Evolutionary conservation across 2,329 filamentous ascomycete species (phyloP), one percentile per base, ranked within the genome.

Genomic region (Teratosphaeriaceae sp.): DNA sequence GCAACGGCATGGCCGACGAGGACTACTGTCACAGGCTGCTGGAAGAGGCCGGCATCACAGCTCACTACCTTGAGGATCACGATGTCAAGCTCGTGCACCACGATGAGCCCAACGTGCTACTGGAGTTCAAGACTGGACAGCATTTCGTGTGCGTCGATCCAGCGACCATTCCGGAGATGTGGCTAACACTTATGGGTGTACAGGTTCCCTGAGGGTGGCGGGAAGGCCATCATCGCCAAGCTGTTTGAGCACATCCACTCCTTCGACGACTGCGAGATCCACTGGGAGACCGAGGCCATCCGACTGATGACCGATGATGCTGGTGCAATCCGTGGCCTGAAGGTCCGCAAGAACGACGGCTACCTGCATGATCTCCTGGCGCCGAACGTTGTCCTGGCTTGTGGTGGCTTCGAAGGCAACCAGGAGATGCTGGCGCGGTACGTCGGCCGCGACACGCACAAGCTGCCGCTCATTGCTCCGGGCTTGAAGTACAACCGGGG

Each of bases 341-440:
- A 64, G 45, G 61, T 65, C 15, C 50, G 66, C n/a, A 66, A 64
- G 50, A 60, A 53, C 30, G 58, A 67, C 52, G 64, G 65, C 12
- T 44, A 55, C 13, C 43, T 56, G 23, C 63, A 65, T 30, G 59
- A 63, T n/a, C 46, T 64, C 26, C 42, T 55, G 19, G 61, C 61
- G 3, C 56, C 58, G 2, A 56, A 61, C 41, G 62, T 68, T 5
- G 63, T 68, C 29, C 55, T 66, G 26, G 61, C 65, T 5, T 68
- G 65, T 44, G 65, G 65, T 22, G 65, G 65, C 1, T 69, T 68
- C 38, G 64, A 66, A 51, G 61, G 65, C 13, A 68, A 68, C 40
- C 58, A 60, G 38, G 65, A 68, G 47, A 68, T 68, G 65, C 54
- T 66, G 29, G 60, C 62, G 5, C 56, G 61, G 42, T 68, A 68